Evolutionary conservation across 352 stramenopile genomes (phyloP), one percentile per base, ranked within the genome.

Genomic region (Aphanomyces euteiches): DNA sequence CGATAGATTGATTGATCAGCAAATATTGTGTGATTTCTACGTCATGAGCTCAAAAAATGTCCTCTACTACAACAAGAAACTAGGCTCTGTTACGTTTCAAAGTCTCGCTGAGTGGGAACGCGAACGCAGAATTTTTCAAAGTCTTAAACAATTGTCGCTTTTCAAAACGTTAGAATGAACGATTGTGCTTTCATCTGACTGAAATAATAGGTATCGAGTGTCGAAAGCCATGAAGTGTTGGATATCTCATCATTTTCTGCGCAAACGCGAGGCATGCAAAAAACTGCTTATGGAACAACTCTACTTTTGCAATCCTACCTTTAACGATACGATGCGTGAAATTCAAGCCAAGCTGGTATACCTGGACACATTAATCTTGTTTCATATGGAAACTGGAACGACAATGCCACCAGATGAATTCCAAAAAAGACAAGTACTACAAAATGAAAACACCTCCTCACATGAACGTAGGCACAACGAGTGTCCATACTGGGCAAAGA

Each of bases 11-110:
- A 77, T 10, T 77, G 77, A 15, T 39, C 38, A 45, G 47, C 53
- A 69, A 12, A 53, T 74, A 4, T 72, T 74, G 21, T 89, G 65
- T 59, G 85, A 90, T 58, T 92, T 84, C 70, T 92, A 92, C 77
- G 90, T 84, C 0, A 76, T 90, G 45, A 90, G 81, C 60, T 54
- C 66, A 7, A 57, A 72, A 3, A 83, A 81, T 0, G 85, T 89
- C 64, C 87, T 84, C 12, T 90, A 88, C 40, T 79, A 90, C 57
- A 63, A 75, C 21, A 85, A 89, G 37, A 69, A 75, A 7, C 78
- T 89, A 69, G 65, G 57, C 4, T 85, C 82, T 15, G 77, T 80
- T 0, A 73, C 73, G 0, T 90, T 89, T 47, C 69, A 86, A 0
- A 74, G 79, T 0, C 60, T 80, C 4, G 39, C 37, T 1, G 74